Evolutionary conservation across 331 rosid species (phyloP).

Genomic region (Prunus yedoensis): DNA sequence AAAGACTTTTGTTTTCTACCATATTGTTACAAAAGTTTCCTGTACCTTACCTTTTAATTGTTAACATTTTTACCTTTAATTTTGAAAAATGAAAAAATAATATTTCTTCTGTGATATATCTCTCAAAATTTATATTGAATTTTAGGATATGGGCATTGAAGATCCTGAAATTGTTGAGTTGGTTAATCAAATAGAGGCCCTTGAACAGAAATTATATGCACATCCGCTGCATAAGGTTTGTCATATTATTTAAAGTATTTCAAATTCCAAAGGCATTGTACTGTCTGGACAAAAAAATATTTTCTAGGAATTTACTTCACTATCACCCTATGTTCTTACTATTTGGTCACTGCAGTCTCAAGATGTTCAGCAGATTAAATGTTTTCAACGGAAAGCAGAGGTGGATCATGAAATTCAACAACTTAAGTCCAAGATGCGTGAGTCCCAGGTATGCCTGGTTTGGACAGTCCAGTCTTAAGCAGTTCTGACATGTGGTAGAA

Average conservation of each 20-base stretch:
- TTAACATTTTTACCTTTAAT: not conserved
- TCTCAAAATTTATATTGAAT: slow-evolving; percentile 8
- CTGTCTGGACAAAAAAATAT: slow-evolving; percentile 2
- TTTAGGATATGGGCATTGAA: slow-evolving; percentile 85
- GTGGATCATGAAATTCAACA: slow-evolving; percentile 92
- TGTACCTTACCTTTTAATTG: not conserved
- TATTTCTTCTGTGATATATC: not conserved
- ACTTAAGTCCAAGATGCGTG: slow-evolving; percentile 90
- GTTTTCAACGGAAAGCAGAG: slow-evolving; percentile 95
- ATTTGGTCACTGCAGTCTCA: slow-evolving; percentile 48
- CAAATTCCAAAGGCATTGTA: slow-evolving; percentile 16
- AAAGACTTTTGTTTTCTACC: not conserved
- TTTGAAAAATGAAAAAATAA: not conserved
- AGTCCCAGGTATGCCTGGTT: slow-evolving; percentile 72
- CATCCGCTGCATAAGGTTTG: slow-evolving; percentile 94
- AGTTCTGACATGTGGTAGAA: not conserved
- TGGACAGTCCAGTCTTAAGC: slow-evolving; percentile 15
- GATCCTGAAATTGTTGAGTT: slow-evolving; percentile 78
- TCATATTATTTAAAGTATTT: slow-evolving; percentile 12
- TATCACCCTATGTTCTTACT: slow-evolving; percentile 12
- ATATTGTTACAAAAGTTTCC: not conserved
- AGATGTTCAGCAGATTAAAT: slow-evolving; percentile 76
- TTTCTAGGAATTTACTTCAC: slow-evolving; percentile 21
- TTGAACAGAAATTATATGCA: slow-evolving; percentile 68
- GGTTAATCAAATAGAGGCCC: slow-evolving; percentile 76